Conservation (phyloP, 805 yeast species). For the Wickerhamomyces sydowiorum region DNA sequence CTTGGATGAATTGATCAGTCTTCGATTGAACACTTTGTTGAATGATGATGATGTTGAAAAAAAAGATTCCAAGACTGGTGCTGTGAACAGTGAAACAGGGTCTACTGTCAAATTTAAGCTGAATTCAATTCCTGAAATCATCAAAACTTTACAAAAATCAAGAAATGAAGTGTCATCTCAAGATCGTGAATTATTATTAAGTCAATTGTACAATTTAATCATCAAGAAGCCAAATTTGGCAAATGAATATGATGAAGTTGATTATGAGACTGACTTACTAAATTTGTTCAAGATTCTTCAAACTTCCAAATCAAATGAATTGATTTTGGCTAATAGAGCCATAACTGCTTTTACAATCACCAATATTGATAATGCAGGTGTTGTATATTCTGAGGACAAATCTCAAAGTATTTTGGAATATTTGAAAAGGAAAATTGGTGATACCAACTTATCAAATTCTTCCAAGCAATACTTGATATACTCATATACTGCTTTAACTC, state of each 20-base stretch:
- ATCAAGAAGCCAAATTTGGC: slow-evolving; percentile 12
- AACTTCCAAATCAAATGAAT: slow-evolving; percentile 12
- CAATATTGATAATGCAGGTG: slow-evolving; percentile 18
- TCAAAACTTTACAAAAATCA: slow-evolving; percentile 15
- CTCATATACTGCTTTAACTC: slow-evolving; percentile 17
- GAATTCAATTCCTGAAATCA: slow-evolving; percentile 17
- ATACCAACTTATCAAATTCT: slow-evolving; percentile 8
- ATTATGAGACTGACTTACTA: slow-evolving; percentile 13
- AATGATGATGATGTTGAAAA: slow-evolving; percentile 8
- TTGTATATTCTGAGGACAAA: slow-evolving; percentile 12
- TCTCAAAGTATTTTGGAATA: slow-evolving; percentile 10
- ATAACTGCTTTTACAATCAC: slow-evolving; percentile 17
- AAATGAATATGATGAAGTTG: slow-evolving; percentile 10
- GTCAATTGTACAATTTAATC: slow-evolving; percentile 18
- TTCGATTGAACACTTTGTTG: slow-evolving; percentile 15
- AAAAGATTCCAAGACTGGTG: slow-evolving; percentile 4
- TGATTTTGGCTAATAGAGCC: slow-evolving; percentile 9
- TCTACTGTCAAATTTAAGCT: slow-evolving; percentile 13
- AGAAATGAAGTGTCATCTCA: slow-evolving; percentile 14
- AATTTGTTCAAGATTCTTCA: slow-evolving; percentile 14
- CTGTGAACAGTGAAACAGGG: slow-evolving; percentile 4
- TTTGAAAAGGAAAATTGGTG: slow-evolving; percentile 15
- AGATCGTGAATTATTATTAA: slow-evolving; percentile 21
- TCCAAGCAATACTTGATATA: slow-evolving; percentile 16
- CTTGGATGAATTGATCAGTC: slow-evolving; percentile 19